Percentiles rank a stretch among this genome's conserved stretches.
phyloP scores from a whole-genome alignment of 164 flowering plant genomes.

The Magnolia sinica region DNA sequence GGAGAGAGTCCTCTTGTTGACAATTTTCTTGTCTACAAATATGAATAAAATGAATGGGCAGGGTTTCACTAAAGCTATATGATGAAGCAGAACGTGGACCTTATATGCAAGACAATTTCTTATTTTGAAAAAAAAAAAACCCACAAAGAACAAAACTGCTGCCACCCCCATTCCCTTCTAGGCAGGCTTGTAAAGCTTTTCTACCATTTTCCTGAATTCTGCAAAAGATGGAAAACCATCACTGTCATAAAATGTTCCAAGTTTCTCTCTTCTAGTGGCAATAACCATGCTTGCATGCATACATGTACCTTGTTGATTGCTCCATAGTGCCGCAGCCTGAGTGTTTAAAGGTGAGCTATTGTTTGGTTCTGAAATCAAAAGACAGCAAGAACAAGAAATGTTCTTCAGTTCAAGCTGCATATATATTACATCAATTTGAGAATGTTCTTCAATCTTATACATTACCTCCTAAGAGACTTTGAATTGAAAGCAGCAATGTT shows the following conservation, averaged over 20 bases:
- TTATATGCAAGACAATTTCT: too few species aligned
- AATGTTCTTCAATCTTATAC: neutral
- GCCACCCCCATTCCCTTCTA: neutral
- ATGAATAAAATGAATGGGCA: too few species aligned
- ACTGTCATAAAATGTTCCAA: neutral
- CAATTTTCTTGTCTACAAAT: too few species aligned
- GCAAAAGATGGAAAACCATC: conserved; percentile 21
- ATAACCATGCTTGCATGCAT: neutral
- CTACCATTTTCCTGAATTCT: conserved; percentile 88
- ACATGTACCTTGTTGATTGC: conserved; percentile 70
- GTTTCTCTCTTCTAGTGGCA: neutral
- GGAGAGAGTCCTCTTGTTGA: too few species aligned
- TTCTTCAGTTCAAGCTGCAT: neutral
- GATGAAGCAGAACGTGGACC: too few species aligned
- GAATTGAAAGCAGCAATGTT: conserved; percentile 77
- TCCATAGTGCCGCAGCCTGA: conserved; percentile 90
- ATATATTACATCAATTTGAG: neutral
- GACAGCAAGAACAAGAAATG: neutral
- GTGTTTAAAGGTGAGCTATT: conserved; percentile 83
- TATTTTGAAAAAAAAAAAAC: too few species aligned
- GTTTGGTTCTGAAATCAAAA: conserved; percentile 64
- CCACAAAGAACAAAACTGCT: too few species aligned
- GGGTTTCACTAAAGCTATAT: too few species aligned
- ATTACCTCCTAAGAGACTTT: conserved; percentile 78
- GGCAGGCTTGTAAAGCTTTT: conserved; percentile 63